Base-by-base conservation (phyloP, 2,329 filamentous ascomycete species). In the Colletotrichum sp. region DNA sequence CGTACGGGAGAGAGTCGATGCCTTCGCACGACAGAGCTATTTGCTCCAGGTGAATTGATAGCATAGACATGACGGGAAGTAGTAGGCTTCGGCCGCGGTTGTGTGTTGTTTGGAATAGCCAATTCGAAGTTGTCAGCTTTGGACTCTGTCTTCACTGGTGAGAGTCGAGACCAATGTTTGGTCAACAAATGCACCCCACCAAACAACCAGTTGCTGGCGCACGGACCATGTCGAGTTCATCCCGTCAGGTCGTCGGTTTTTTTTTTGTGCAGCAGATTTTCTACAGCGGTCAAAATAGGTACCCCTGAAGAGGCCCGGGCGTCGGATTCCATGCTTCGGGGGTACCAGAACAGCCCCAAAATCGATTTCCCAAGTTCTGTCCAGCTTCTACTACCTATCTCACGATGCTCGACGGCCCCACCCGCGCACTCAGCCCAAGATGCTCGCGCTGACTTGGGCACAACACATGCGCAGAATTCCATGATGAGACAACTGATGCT, bases 21-120 rank as follows among this genome's bases (percentile, higher is more conserved):
- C 93, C 93, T 83, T 93, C 91, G 78, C 94, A 94, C n/a, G 93
- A 95, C 79, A 93, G 90, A 68, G 90, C 87, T 74, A 96, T 96
- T 84, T 96, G 94, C 86, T 95, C 94, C 30, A 96, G 89, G 82
- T 96, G 94, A 52, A 89, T 91, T 9, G 90, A 88, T 30, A 96
- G 88, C 28, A 95, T 88, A 30, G 93, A 91, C 94, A 95, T 95
- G 44, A 7, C 36, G 55, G 18, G 18, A 8, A 8, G 3, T 18
- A 28, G n/a, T 15, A 52, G 28, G 32, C 59, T 30, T 6, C 5
- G 3, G 18, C 36, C 12, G 7, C 4, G 21, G 30, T 15, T 12
- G 12, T 7, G 21, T 18, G n/a, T 8, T 55, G 10, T 18, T 26
- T 39, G 30, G 21, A 36, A n/a, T 21, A 34, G 28, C 18, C 32